A percentile compares a stretch with the other conserved stretches of the same genome.
Conservation (phyloP, 164 flowering plant genomes). For the Vitis labrusca region DNA sequence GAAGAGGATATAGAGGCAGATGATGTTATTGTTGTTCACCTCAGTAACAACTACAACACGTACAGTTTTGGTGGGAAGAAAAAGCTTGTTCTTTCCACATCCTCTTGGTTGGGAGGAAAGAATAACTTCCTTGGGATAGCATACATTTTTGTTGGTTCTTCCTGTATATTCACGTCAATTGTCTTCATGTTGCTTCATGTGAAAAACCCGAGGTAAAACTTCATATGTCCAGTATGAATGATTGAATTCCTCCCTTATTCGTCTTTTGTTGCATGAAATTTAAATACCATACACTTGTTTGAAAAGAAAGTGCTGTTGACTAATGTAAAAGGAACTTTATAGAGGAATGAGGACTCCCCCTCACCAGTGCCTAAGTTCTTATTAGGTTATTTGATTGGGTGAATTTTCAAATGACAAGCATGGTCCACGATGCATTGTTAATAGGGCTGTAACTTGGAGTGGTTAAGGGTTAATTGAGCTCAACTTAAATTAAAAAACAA, state of each 20-base stretch:
- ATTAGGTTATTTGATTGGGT: too few species aligned
- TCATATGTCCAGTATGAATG: neutral
- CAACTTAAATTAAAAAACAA: too few species aligned
- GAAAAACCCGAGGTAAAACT: conserved; percentile 57
- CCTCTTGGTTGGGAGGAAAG: conserved; percentile 85
- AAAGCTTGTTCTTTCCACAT: conserved; percentile 73
- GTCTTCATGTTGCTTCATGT: conserved; percentile 69
- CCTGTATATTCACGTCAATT: conserved; percentile 46
- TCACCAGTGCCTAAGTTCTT: too few species aligned
- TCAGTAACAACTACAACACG: conserved; percentile 81
- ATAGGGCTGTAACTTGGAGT: too few species aligned
- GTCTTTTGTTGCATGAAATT: neutral
- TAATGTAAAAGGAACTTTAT: too few species aligned
- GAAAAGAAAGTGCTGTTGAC: too few species aligned
- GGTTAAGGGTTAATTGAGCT: too few species aligned
- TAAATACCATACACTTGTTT: too few species aligned
- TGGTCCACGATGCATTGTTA: too few species aligned
- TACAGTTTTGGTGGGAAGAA: conserved; percentile 88
- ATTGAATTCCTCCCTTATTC: neutral
- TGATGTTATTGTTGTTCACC: conserved; percentile 47
- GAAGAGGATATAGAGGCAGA: conserved; percentile 68
- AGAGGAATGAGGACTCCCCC: too few species aligned
- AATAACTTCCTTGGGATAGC: conserved; percentile 79
- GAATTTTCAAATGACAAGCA: too few species aligned
- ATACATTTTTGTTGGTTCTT: conserved; percentile 56